Base-by-base conservation (phyloP, 2,329 filamentous ascomycete genomes). In the Pseudogymnoascus sp. region DNA sequence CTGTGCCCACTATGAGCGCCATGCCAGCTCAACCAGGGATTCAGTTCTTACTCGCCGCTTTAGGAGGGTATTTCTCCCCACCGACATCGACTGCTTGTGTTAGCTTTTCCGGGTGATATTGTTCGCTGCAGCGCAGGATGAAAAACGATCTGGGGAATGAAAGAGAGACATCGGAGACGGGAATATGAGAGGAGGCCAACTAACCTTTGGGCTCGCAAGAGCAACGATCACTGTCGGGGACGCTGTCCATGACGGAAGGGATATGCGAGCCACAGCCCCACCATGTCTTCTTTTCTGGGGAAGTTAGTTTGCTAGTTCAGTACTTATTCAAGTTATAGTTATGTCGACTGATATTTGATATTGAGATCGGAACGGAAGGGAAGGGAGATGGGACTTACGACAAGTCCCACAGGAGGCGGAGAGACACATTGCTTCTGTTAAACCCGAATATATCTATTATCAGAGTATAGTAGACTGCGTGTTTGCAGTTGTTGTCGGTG, bases 51-150 rank as follows among this genome's bases (percentile, higher is more conserved):
- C 65, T 66, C 21, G 37, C 73, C 15, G 75, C 79, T 75, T 77
- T 81, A n/a, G 82, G 82, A 37, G 83, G 82, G 68, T 83, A 85
- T 68, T 78, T 68, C 66, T 79, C 78, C 37, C 80, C 81, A 23
- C 79, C 77, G 59, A 77, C 76, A 69, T 81, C 78, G 64, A 82
- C 76, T 60, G 19, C 68, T 80, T 80, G 0, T 70, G 70, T 66
- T 76, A 75, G 72, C 84, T 56, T 33, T 56, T 9, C 3, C 26
- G 15, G 21, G 10, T 31, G n/a, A 4, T 21, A 17, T 26, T 42
- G 40, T 35, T 19, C n/a, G 23, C 23, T 26, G 15, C 11, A 7
- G 1, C n/a, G 40, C 0, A 9, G 19, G n/a, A 33, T 61, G 40
- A 19, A 23, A 59, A 11, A 10, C 5, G n/a, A 46, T 11, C 7